phyloP scores from a whole-genome alignment of 129 eudicot genomes.

The Centella asiatica region DNA sequence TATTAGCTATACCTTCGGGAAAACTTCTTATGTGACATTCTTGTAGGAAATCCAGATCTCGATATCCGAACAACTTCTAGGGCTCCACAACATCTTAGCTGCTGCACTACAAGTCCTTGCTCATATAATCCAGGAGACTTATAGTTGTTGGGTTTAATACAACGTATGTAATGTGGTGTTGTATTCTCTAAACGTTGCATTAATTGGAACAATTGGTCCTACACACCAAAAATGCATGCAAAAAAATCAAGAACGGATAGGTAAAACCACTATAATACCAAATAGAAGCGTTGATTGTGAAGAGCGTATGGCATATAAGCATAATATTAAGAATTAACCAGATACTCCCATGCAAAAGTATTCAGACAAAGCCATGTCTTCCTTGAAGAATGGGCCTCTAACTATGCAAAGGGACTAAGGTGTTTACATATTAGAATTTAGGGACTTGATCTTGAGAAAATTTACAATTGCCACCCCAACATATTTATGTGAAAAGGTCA shows the following conservation, averaged over 20 bases:
- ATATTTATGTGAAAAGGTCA: no score
- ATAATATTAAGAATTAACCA: no score
- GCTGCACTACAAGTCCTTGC: conserved; percentile 81
- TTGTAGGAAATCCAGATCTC: conserved; percentile 88
- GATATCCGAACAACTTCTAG: conserved; percentile 95
- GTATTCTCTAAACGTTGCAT: conserved; percentile 93
- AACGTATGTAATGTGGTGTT: conserved; percentile 92
- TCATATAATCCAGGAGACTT: conserved; percentile 81
- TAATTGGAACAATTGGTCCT: conserved; percentile 92
- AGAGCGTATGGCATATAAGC: no score
- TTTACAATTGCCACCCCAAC: no score
- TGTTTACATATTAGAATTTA: no score
- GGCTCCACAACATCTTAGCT: conserved; percentile 91
- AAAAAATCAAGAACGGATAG: conserved; percentile 8
- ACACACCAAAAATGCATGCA: conserved; percentile 13
- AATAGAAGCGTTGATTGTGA: no score
- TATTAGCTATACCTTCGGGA: conserved; percentile 55
- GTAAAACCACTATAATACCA: no score
- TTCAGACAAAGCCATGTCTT: no score
- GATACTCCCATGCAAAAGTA: no score
- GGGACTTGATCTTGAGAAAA: no score
- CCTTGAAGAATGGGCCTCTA: no score
- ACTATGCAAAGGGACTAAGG: no score
- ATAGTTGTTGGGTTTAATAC: conserved; percentile 83
- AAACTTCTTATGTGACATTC: conserved; percentile 91